A percentile compares a stretch with the other conserved stretches of the same genome.
Evolutionary conservation across 257 asterid species (phyloP).

Genomic region (Solanum chilense): DNA sequence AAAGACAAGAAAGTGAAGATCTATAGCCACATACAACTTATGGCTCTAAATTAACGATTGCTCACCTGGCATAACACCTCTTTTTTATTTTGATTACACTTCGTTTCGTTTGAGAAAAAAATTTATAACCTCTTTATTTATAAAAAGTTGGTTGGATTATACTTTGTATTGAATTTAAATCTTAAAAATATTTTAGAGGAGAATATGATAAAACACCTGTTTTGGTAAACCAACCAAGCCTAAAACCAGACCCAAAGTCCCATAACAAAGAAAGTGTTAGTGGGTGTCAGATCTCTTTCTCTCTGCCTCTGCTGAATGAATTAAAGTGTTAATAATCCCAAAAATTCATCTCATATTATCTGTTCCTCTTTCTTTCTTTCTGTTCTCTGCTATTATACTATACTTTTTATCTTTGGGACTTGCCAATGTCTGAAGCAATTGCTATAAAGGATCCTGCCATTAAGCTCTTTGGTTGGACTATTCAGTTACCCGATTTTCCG

Average conservation of each 20-base stretch:
- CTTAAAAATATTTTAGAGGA: not conserved
- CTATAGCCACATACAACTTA: constrained; percentile 72
- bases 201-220: not conserved
- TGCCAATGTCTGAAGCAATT: constrained; percentile 42
- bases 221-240: not conserved
- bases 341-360: not conserved
- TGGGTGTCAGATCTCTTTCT: constrained; percentile 48
- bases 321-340: not conserved
- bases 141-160: not conserved
- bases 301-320: not conserved
- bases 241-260: not conserved
- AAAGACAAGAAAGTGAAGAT: constrained; percentile 17
- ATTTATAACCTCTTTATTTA: not conserved
- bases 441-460: constrained; percentile 59
- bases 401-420: constrained; percentile 1
- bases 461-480: constrained; percentile 84
- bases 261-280: not conserved
- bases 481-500: constrained; percentile 44
- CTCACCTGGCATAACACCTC: constrained; percentile 42
- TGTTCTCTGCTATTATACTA: not conserved
- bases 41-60: constrained; percentile 35
- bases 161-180: not conserved
- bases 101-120: not conserved
- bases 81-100: not conserved
- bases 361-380: not conserved